Evolutionary conservation across 2,329 filamentous ascomycete genomes (phyloP).

Genomic region (Fusarium virguliforme): DNA sequence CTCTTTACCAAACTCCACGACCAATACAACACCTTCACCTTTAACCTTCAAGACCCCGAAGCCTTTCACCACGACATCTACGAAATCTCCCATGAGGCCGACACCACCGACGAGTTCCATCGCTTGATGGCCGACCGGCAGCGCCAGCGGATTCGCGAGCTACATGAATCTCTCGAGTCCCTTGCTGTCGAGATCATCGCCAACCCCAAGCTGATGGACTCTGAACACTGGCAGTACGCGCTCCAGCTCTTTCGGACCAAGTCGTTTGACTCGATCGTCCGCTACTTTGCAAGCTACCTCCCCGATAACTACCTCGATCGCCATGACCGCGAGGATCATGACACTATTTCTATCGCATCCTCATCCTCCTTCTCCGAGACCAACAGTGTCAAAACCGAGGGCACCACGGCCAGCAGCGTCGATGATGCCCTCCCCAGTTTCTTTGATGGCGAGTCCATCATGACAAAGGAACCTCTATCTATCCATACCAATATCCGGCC

Average conservation of each 20-base stretch:
- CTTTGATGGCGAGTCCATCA: slow-evolving; percentile 61
- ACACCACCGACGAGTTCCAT: slow-evolving; percentile 69
- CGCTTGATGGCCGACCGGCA: slow-evolving; percentile 68
- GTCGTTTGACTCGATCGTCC: slow-evolving; percentile 73
- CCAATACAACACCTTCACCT: slow-evolving; percentile 72
- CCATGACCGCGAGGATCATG: slow-evolving; percentile 55
- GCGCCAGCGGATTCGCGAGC: slow-evolving; percentile 68
- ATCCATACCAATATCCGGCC: slow-evolving; percentile 49
- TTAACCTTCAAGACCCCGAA: slow-evolving; percentile 71
- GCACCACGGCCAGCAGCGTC: slow-evolving; percentile 60
- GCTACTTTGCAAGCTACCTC: slow-evolving; percentile 73
- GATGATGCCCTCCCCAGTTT: slow-evolving; percentile 59
- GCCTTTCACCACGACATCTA: slow-evolving; percentile 75
- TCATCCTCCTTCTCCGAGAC: slow-evolving; percentile 59
- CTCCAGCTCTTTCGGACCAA: slow-evolving; percentile 73
- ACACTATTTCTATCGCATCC: slow-evolving; percentile 52
- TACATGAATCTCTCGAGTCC: slow-evolving; percentile 70
- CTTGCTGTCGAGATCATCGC: slow-evolving; percentile 74
- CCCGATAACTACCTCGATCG: slow-evolving; percentile 65
- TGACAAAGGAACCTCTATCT: slow-evolving; percentile 64
- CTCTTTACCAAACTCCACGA: slow-evolving; percentile 72
- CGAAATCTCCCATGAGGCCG: slow-evolving; percentile 69
- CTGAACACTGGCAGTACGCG: slow-evolving; percentile 72
- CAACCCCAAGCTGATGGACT: slow-evolving; percentile 72
- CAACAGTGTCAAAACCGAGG: slow-evolving; percentile 57